These are phyloP conservation scores for Terana coerulea DNA, from an alignment of 768 basidiomycete genomes.

Conservation along the genomic window DNA sequence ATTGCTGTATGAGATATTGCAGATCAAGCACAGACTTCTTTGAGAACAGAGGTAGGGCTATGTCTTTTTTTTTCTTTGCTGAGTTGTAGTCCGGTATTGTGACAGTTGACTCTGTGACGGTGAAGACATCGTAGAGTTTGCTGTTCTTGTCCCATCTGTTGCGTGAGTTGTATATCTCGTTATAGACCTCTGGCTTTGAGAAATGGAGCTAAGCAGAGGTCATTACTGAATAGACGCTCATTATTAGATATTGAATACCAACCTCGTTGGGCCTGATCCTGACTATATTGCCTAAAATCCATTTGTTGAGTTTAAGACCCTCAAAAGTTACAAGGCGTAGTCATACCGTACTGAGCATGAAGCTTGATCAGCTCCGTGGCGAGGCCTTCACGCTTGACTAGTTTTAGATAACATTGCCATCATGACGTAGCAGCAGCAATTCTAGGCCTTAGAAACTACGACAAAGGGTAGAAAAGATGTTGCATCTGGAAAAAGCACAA, in stretches of 20 bases:
- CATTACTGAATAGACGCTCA: not conserved
- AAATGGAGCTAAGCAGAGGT: constrained; percentile 39
- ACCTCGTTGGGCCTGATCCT: constrained; percentile 40
- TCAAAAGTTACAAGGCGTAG: too few relatives aligned
- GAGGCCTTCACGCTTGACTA: not conserved
- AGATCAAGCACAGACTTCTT: constrained; percentile 33
- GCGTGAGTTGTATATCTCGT: constrained; percentile 35
- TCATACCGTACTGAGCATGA: constrained; percentile 5
- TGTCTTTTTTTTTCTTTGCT: constrained; percentile 29
- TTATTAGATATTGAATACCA: not conserved
- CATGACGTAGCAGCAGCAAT: constrained; percentile 1
- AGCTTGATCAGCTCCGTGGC: not conserved
- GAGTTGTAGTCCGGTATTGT: constrained; percentile 31
- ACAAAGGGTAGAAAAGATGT: constrained; percentile 7
- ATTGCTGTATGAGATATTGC: constrained; percentile 31
- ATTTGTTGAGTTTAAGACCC: too few relatives aligned
- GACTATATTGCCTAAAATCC: constrained; percentile 28
- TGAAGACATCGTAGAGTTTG: constrained; percentile 35
- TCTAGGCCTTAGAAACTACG: constrained; percentile 8
- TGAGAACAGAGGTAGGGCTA: constrained; percentile 37
- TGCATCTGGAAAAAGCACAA: too few relatives aligned
- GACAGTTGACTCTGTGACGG: constrained; percentile 33
- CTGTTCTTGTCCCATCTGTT: constrained; percentile 38
- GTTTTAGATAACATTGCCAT: constrained; percentile 5
- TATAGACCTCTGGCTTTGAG: constrained; percentile 35